Conservation (phyloP, 2,329 filamentous ascomycete genomes). For the Arthrobotrys musiformis region DNA sequence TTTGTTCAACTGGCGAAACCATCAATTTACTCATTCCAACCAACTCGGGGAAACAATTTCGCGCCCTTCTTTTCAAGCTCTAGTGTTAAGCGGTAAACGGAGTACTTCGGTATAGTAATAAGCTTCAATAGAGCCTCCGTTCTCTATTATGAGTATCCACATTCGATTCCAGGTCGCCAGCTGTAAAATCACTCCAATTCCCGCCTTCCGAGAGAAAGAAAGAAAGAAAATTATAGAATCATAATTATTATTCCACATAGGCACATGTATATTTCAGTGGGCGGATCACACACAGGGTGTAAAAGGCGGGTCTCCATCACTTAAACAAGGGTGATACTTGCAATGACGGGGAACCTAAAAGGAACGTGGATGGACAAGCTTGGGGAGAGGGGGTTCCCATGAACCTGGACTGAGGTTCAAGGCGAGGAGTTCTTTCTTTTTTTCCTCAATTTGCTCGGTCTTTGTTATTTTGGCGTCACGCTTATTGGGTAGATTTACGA, state of each 20-base stretch:
- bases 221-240: too few relatives aligned
- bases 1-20: conserved; percentile 10
- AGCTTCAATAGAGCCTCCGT: neutral
- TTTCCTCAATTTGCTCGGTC: too few relatives aligned
- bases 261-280: neutral
- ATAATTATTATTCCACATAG: too few relatives aligned
- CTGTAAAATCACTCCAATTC: too few relatives aligned
- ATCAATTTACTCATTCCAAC: conserved; percentile 10
- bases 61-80: neutral
- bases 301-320: conserved; percentile 5
- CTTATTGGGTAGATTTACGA: conserved; percentile 19
- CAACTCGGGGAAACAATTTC: neutral
- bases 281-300: conserved; percentile 1
- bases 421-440: neutral
- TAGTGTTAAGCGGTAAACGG: neutral
- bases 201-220: too few relatives aligned
- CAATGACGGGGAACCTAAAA: conserved; percentile 13
- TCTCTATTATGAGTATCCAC: neutral
- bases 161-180: too few relatives aligned
- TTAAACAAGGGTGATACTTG: conserved; percentile 40
- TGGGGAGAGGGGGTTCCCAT: conserved; percentile 25
- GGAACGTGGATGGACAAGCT: conserved; percentile 5
- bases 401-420: conserved; percentile 43
- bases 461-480: conserved; percentile 6
- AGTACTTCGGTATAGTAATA: neutral